Base-by-base conservation (phyloP, 768 basidiomycete genomes). In the Leccinum sublutescens region DNA sequence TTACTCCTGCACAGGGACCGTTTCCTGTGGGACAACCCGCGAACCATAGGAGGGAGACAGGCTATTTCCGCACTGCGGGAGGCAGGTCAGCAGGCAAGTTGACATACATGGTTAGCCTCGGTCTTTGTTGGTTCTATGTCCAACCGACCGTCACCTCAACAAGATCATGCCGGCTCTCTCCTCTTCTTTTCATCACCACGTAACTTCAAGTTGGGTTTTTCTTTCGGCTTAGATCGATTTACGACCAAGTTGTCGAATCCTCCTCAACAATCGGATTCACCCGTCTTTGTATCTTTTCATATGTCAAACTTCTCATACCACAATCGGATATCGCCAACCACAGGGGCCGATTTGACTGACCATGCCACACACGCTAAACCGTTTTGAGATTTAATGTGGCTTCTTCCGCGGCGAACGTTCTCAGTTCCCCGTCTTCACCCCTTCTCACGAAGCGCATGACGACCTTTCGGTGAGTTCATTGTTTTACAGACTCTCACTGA, bases 61-160 rank as follows among this genome's bases (percentile, higher is more conserved):
- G 31, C 48, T 66, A 69, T 70, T 66, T 66, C 68, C 68, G 68
- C 64, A 36, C 38, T 33, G 34, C 51, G 31, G 53, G 58, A 58
- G 56, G 34, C 43, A 34, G 40, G 47, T 40, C 27, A 12, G 4
- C 47, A 45, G 21, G 36, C 60, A 36, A n/a, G 9, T 45, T 11
- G 54, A 59, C 52, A 52, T 59, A 55, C 48, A 52, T 59, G 57
- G 64, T 57, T 61, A 62, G 68, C 36, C 43, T 57, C 53, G 54
- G 59, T 19, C 33, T 45, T 31, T 43, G 53, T 53, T 31, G 2
- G 19, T 27, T 23, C 23, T 10, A 25, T 14, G 11, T 53, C 19
- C 25, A 49, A 33, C 57, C 23, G 17, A 36, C 29, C 7, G 23
- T 27, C 23, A 27, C 36, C 17, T 17, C 48, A 10, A 15, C 45